Evolutionary conservation across 2,329 filamentous ascomycete species (phyloP), one percentile per base, ranked within the genome.

Genomic region (Cordyceps javanica): DNA sequence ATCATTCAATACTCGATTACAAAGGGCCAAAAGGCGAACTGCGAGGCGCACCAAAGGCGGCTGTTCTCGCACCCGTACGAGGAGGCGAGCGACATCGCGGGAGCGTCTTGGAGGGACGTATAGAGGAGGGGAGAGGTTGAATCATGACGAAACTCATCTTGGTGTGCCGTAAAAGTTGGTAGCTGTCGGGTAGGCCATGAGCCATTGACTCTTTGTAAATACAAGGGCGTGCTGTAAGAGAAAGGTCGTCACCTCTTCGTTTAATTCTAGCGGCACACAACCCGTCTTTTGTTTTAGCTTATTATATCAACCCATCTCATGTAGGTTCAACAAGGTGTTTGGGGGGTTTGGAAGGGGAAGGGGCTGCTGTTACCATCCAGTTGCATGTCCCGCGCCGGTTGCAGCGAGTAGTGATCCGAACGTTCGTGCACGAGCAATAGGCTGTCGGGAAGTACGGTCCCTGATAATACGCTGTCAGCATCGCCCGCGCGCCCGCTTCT

Each of bases 361-460:
- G n/a, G n/a, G n/a, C n/a, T n/a, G n/a, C n/a, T n/a, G n/a, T n/a
- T n/a, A 55, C 57, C 55, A 11, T 61, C 49, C 8, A 63, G 48
- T 9, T 21, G 28, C 62, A 63, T 63, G 7, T 21, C 25, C 25
- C 32, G 51, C 7, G 58, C 63, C 21, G 63, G 63, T 30, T 65
- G 64, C 5, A 64, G 60, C 1, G 62, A 65, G 41, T 61, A 65
- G 48, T 64, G 62, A 41, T 66, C 64, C 14, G 60, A 34, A 9
- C 60, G 63, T 49, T 66, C 63, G 46, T 66, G 64, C 1, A 66
- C 64, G 1, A 64, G 59, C 11, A 65, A 21, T 16, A 65, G 36
- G 55, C 63, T 52, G 1, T 63, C 55, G 0, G 64, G 64, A 6
- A 65, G 55, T 1, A 3, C n/a, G n/a, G 59, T 64, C 34, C 63